Evolutionary conservation across 345 rosid genomes (phyloP).

Genomic region (Citrus hindsii): DNA sequence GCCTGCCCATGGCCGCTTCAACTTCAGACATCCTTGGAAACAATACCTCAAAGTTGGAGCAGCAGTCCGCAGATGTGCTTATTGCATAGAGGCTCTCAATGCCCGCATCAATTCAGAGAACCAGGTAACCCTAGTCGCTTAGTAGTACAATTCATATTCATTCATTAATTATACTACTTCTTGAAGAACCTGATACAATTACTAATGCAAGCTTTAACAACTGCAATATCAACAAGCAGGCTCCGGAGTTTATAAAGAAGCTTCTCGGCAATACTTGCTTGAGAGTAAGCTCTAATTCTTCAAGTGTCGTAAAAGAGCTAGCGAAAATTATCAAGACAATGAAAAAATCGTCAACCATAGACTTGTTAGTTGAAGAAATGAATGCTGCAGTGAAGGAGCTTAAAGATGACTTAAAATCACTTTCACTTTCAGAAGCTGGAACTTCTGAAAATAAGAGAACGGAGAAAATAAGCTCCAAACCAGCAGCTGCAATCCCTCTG

Average conservation of each 20-base stretch:
- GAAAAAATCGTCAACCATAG: slow-evolving; percentile 27
- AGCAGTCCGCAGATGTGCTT: slow-evolving; percentile 36
- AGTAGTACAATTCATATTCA: not conserved
- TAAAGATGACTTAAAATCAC: slow-evolving; percentile 26
- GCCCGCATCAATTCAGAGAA: slow-evolving; percentile 30
- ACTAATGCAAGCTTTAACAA: not conserved
- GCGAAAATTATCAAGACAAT: slow-evolving; percentile 28
- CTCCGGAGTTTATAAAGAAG: slow-evolving; percentile 33
- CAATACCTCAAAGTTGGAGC: slow-evolving; percentile 47
- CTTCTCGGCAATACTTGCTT: slow-evolving; percentile 27
- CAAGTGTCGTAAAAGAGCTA: slow-evolving; percentile 31
- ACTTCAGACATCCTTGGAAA: slow-evolving; percentile 52
- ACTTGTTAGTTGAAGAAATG: slow-evolving; percentile 36
- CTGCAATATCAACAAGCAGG: slow-evolving; percentile 18
- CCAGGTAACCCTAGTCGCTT: slow-evolving; percentile 17
- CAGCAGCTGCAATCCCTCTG: slow-evolving; percentile 12
- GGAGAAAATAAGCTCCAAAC: not conserved
- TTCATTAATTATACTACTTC: not conserved
- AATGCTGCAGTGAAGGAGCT: slow-evolving; percentile 28
- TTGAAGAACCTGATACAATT: not conserved
- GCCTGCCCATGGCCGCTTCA: slow-evolving; percentile 52
- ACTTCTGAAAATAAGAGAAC: slow-evolving; percentile 1
- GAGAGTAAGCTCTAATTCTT: slow-evolving; percentile 33
- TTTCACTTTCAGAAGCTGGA: slow-evolving; percentile 3
- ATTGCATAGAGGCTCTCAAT: slow-evolving; percentile 37